Conservation (phyloP, 768 basidiomycete genomes). For the Tubosaeta brunneosetosa region DNA sequence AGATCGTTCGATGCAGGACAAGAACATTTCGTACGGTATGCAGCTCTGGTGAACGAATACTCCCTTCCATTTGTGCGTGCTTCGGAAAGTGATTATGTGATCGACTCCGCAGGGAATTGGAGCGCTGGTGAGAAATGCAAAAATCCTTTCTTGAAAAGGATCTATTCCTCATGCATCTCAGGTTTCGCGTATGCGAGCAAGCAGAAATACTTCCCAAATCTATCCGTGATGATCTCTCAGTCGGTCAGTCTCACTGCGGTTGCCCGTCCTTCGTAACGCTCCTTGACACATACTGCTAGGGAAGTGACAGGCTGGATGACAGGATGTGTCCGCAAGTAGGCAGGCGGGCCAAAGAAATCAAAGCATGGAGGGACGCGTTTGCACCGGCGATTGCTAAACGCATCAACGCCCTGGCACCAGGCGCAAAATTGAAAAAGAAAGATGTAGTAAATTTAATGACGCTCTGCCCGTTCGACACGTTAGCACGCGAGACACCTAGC, state of each 20-base stretch:
- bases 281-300: conserved; percentile 21
- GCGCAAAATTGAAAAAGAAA: conserved; percentile 48
- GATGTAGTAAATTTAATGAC: conserved; percentile 61
- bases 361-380: conserved; percentile 49
- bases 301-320: conserved; percentile 61
- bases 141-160: too few species aligned
- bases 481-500: conserved; percentile 43
- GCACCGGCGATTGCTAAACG: conserved; percentile 49
- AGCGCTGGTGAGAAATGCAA: conserved; percentile 41
- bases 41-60: conserved; percentile 36
- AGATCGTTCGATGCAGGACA: conserved; percentile 50
- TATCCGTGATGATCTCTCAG: conserved; percentile 25
- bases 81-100: conserved; percentile 48
- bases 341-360: conserved; percentile 37
- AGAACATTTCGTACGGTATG: conserved; percentile 49
- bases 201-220: conserved; percentile 27
- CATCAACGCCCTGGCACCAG: conserved; percentile 57
- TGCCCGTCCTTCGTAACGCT: background rate
- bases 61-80: conserved; percentile 50
- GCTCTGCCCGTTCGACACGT: conserved; percentile 73
- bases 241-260: conserved; percentile 34
- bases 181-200: conserved; percentile 50
- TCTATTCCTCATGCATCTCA: background rate
- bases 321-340: conserved; percentile 58
- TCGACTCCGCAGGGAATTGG: conserved; percentile 68